phyloP scores from a whole-genome alignment of 768 basidiomycete species.

The Pholiota conissans region DNA sequence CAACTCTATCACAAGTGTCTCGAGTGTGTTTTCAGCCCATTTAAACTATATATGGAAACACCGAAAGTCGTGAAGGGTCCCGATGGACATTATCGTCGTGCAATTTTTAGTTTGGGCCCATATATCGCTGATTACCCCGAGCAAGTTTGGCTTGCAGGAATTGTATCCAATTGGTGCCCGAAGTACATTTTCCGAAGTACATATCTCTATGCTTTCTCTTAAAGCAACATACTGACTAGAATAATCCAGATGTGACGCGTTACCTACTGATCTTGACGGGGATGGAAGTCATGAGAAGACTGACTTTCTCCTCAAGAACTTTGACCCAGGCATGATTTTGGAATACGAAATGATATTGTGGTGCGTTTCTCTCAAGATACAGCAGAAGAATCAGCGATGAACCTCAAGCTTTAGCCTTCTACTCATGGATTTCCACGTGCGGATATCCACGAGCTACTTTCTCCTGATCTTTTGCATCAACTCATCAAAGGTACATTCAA shows the following conservation, averaged over 20 bases:
- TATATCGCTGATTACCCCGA: constrained; percentile 40
- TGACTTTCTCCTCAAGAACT: background rate
- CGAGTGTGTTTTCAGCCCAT: constrained; percentile 13
- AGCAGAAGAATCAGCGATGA: too few relatives aligned
- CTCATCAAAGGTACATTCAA: background rate
- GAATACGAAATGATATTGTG: background rate
- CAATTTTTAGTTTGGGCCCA: constrained; percentile 30
- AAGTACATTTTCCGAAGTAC: background rate
- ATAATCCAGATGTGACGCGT: background rate
- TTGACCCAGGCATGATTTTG: background rate
- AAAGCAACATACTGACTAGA: too few relatives aligned
- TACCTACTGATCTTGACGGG: background rate
- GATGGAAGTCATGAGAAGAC: background rate
- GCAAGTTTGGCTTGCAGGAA: constrained; percentile 23
- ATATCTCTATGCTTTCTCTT: too few relatives aligned
- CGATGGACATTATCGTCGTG: constrained; percentile 32
- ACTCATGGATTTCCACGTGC: background rate
- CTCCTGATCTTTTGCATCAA: background rate
- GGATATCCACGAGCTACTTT: background rate
- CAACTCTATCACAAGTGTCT: constrained; percentile 26
- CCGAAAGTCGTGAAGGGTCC: constrained; percentile 26
- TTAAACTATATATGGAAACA: constrained; percentile 15
- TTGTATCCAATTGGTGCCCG: background rate
- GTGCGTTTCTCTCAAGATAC: background rate
- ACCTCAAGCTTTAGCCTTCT: background rate